Percentiles rank a stretch among this genome's conserved stretches.
Conservation (phyloP, 257 asterid species). For the Avicennia marina region DNA sequence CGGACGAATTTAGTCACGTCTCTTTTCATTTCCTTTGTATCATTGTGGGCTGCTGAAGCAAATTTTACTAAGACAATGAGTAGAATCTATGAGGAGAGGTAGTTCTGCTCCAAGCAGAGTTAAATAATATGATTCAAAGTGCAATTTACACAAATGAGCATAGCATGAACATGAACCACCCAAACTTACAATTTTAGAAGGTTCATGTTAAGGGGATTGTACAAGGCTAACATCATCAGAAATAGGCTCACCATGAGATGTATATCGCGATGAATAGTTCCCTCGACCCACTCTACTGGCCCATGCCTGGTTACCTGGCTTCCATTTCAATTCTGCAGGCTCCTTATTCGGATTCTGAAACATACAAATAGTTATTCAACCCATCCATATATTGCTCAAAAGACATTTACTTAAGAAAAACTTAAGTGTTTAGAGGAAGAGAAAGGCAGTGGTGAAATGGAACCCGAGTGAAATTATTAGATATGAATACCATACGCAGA, state of each 20-base stretch:
- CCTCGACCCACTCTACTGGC: slow-evolving; percentile 64
- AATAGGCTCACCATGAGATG: slow-evolving; percentile 50
- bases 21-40: too few relatives aligned
- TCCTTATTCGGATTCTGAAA: slow-evolving; percentile 64
- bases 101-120: too few relatives aligned
- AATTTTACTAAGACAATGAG: too few relatives aligned
- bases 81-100: too few relatives aligned
- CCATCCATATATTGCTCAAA: slow-evolving; percentile 9
- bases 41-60: too few relatives aligned
- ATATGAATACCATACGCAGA: too few relatives aligned
- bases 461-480: too few relatives aligned
- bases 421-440: too few relatives aligned
- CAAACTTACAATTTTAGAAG: too few relatives aligned
- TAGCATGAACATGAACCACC: too few relatives aligned
- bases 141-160: slow-evolving; percentile 7
- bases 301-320: slow-evolving; percentile 57
- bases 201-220: too few relatives aligned
- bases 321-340: slow-evolving; percentile 59
- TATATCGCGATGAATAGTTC: slow-evolving; percentile 47
- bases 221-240: slow-evolving; percentile 1
- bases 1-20: slow-evolving; percentile 10
- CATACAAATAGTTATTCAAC: slow-evolving; percentile 7
- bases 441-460: too few relatives aligned
- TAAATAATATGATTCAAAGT: background rate
- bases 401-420: background rate